Evolutionary conservation across 306 rosid species (phyloP).

Genomic region (Pachyrhizus erosus): DNA sequence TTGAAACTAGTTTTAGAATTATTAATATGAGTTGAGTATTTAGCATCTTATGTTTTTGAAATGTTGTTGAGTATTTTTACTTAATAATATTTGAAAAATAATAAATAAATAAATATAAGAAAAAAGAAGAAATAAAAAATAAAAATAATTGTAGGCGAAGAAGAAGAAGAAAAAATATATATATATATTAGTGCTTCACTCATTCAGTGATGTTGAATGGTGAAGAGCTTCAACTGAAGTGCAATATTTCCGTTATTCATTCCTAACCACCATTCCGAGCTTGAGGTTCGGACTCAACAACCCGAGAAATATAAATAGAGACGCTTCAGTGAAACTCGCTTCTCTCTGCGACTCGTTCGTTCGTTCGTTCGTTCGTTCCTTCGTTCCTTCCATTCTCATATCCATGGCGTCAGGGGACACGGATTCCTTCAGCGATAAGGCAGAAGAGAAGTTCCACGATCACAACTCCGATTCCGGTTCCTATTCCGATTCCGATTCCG

Average conservation of each 20-base stretch:
- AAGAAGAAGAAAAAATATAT: background rate
- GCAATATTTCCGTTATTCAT: conserved; percentile 45
- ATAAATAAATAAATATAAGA: background rate
- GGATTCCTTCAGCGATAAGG: conserved; percentile 57
- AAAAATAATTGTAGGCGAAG: background rate
- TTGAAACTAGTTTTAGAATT: too few species aligned
- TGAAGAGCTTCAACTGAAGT: background rate
- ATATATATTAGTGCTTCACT: background rate
- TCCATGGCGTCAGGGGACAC: conserved; percentile 38
- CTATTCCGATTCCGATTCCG: conserved; percentile 50
- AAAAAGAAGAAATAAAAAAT: background rate
- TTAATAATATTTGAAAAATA: too few species aligned
- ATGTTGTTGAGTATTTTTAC: too few species aligned
- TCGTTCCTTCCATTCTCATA: background rate
- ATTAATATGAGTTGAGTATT: too few species aligned
- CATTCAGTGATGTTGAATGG: background rate
- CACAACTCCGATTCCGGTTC: conserved; percentile 41
- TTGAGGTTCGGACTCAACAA: conserved; percentile 27
- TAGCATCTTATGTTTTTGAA: too few species aligned
- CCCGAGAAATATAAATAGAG: conserved; percentile 33
- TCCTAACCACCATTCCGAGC: conserved; percentile 29
- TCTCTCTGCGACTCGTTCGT: conserved; percentile 13
- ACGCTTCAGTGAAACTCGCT: conserved; percentile 44
- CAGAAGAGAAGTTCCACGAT: conserved; percentile 56
- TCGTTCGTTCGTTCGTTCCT: background rate